These are phyloP conservation scores for Scedosporium minutisporum DNA, from an alignment of 2,329 filamentous ascomycete species.

Conservation along the genomic window DNA sequence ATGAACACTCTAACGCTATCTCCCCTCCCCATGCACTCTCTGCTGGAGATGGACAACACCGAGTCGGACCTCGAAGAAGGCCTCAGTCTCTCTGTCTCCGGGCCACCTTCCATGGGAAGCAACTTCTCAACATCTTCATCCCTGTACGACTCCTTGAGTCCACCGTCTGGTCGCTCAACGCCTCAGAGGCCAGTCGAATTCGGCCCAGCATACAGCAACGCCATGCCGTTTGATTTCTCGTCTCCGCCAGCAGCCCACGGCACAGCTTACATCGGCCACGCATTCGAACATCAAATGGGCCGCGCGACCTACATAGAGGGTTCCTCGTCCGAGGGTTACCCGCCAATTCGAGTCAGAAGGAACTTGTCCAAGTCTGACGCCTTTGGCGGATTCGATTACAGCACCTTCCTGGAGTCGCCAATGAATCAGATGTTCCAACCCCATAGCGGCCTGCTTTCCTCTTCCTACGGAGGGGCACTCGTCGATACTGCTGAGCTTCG, in stretches of 20 bases:
- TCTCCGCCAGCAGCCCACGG: background rate
- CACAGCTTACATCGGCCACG: background rate
- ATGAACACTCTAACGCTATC: slow-evolving; percentile 2
- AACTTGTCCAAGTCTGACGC: background rate
- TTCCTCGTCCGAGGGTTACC: background rate
- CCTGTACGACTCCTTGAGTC: slow-evolving; percentile 33
- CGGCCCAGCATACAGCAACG: background rate
- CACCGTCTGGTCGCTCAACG: slow-evolving; percentile 33
- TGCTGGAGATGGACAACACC: background rate
- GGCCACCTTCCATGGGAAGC: slow-evolving; percentile 18
- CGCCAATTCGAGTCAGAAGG: background rate
- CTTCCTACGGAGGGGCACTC: background rate
- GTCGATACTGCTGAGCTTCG: background rate
- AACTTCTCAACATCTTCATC: slow-evolving; percentile 31
- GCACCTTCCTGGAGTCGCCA: background rate
- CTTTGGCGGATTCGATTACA: background rate
- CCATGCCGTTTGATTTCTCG: background rate
- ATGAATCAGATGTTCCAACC: background rate
- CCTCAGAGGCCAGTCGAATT: slow-evolving; percentile 13
- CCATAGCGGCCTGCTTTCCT: background rate
- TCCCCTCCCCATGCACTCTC: background rate
- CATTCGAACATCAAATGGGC: background rate
- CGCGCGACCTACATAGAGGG: background rate
- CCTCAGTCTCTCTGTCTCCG: background rate
- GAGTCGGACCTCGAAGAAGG: background rate